Evolutionary conservation across 768 basidiomycete species (phyloP), one percentile per base, ranked within the genome.

Genomic region (Cystobasidium ongulense): DNA sequence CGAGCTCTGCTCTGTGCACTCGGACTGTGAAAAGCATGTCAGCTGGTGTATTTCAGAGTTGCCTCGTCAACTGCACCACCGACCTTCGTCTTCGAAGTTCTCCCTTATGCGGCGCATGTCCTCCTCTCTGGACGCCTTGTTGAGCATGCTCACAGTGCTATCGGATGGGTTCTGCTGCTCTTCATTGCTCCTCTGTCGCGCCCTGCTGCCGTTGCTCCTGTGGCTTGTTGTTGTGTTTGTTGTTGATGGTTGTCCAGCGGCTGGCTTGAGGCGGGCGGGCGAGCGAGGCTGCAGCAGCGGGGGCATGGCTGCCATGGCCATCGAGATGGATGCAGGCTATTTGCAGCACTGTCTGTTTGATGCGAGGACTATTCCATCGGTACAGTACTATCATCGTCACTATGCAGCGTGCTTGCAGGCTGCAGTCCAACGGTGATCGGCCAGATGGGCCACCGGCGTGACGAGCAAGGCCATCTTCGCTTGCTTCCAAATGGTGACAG

Each of bases 21-120:
- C 46, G 46, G 7, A 50, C 46, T 50, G 18, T 3, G 10, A 3
- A 50, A 21, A 17, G 8, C 46, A 50, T 50, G 8, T 50, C 46
- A 50, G 46, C 46, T 50, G 39, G 39, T 7, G 39, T 39, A n/a
- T n/a, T n/a, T n/a, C n/a, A n/a, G n/a, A n/a, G 39, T 18, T 41
- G 39, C 18, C 18, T 18, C 39, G 18, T 41, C 39, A 41, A 41
- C 8, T 8, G 39, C n/a, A n/a, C 43, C 13, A 29, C 57, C 11
- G 23, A 59, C 57, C 57, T 59, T 59, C 57, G 29, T 59, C 57
- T 15, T 59, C 57, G 21, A 59, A 59, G 57, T 59, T 59, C 57
- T 35, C 29, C 13, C 15, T 27, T 27, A 59, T 59, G 4, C 57
- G 25, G 11, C 25, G 46, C 4, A 50, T 50, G 18, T 8, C 46